A percentile compares a stretch with the other conserved stretches of the same genome.
Conservation (phyloP, 2,329 filamentous ascomycete species). For the Botrytis byssoidea region DNA sequence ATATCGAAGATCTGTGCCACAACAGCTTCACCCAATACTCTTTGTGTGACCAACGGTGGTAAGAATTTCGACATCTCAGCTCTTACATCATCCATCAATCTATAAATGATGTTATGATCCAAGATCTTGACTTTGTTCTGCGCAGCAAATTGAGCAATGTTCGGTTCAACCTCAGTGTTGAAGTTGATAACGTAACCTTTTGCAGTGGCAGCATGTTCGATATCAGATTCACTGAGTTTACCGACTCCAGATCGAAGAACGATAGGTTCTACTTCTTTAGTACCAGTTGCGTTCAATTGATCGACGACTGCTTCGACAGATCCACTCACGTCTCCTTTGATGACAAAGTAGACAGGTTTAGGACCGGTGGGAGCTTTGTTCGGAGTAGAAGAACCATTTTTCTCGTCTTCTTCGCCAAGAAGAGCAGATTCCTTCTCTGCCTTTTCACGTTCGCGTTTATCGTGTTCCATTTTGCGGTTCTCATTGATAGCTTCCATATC, state of each 20-base stretch:
- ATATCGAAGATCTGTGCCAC: conserved; percentile 82
- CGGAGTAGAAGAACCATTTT: conserved; percentile 31
- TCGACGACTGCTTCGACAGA: conserved; percentile 88
- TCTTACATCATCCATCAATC: conserved; percentile 71
- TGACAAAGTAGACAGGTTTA: conserved; percentile 70
- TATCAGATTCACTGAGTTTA: conserved; percentile 77
- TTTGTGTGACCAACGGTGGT: conserved; percentile 61
- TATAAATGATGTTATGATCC: conserved; percentile 84
- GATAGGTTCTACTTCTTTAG: conserved; percentile 75
- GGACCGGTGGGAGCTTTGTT: conserved; percentile 42
- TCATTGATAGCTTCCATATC: conserved; percentile 80
- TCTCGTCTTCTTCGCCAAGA: conserved; percentile 41
- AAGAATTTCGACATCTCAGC: conserved; percentile 67
- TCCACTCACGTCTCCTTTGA: conserved; percentile 91
- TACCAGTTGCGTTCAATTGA: conserved; percentile 74
- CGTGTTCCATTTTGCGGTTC: conserved; percentile 54
- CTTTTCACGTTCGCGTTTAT: conserved; percentile 60
- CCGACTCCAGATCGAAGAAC: conserved; percentile 79
- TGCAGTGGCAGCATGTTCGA: conserved; percentile 81
- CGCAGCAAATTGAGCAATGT: conserved; percentile 69
- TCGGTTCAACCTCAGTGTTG: conserved; percentile 68
- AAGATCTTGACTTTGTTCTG: conserved; percentile 72
- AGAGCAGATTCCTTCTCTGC: conserved; percentile 48
- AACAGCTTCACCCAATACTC: conserved; percentile 84
- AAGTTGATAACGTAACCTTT: conserved; percentile 80